Percentiles rank a stretch among this genome's conserved stretches.
Conservation (phyloP, 2,329 filamentous ascomycete species). For the Alternaria rosae region DNA sequence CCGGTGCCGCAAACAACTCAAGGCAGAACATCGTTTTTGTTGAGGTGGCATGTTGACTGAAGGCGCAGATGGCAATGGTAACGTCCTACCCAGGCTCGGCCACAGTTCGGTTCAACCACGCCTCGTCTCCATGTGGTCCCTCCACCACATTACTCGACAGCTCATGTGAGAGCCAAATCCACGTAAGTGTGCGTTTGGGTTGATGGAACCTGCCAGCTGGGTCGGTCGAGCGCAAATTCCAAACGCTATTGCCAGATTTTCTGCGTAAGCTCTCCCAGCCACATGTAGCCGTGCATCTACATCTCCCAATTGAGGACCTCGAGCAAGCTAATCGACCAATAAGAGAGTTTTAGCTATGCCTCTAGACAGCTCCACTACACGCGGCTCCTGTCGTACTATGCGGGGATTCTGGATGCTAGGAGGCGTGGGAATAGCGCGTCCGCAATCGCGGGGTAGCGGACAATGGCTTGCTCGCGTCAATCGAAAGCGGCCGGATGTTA, state of each 20-base stretch:
- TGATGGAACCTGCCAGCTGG: conserved; percentile 15
- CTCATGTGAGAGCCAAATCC: conserved; percentile 16
- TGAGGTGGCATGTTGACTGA: neutral
- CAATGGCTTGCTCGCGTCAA: neutral
- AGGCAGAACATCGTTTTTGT: neutral
- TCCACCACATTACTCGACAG: conserved; percentile 9
- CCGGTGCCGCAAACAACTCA: neutral
- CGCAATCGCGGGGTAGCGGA: conserved; percentile 29
- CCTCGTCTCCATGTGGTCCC: conserved; percentile 1
- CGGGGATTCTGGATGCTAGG: conserved; percentile 29
- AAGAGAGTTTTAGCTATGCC: neutral
- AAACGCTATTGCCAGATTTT: conserved; percentile 14
- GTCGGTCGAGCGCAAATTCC: conserved; percentile 34
- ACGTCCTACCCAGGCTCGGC: neutral
- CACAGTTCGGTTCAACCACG: conserved; percentile 3
- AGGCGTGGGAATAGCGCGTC: conserved; percentile 14
- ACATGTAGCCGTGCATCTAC: conserved; percentile 12
- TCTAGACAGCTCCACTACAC: conserved; percentile 19
- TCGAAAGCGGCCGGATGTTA: neutral
- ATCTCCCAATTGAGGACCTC: conserved; percentile 4
- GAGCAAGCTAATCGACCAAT: conserved; percentile 14
- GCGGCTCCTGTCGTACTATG: conserved; percentile 32
- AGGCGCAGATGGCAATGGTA: neutral
- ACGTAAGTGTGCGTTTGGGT: conserved; percentile 15
- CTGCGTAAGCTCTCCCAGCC: conserved; percentile 18